A percentile compares a stretch with the other conserved stretches of the same genome.
Conservation (phyloP, 148 eudicot species). For the Nepenthes mirabilis region DNA sequence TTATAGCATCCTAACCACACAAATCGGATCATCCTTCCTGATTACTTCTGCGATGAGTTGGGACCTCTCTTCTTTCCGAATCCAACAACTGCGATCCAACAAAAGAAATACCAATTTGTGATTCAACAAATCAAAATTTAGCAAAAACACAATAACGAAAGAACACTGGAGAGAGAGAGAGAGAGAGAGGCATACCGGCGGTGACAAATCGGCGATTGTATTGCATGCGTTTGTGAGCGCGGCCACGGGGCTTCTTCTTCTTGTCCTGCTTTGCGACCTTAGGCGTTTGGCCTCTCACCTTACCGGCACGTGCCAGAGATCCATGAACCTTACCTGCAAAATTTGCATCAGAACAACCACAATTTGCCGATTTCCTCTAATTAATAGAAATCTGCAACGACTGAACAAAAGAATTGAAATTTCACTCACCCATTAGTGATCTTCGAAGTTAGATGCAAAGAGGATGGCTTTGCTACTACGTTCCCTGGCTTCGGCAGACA, state of each 20-base stretch:
- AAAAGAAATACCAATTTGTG: background rate
- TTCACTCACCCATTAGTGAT: no score
- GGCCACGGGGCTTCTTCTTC: constrained; percentile 93
- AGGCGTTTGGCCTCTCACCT: constrained; percentile 85
- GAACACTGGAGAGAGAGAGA: background rate
- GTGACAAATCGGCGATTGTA: constrained; percentile 89
- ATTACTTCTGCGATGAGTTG: constrained; percentile 55
- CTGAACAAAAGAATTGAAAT: no score
- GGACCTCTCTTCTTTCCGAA: constrained; percentile 70
- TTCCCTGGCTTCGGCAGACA: no score
- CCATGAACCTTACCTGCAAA: constrained; percentile 65
- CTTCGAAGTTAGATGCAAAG: no score
- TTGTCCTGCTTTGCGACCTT: constrained; percentile 83
- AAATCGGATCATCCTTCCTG: background rate
- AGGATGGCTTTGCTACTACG: no score
- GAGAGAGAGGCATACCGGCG: constrained; percentile 32
- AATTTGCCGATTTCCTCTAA: no score
- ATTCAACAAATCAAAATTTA: background rate
- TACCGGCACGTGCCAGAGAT: constrained; percentile 89
- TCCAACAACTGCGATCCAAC: constrained; percentile 38
- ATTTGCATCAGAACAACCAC: background rate
- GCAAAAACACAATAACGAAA: background rate
- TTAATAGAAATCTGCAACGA: no score
- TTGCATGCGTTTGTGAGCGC: constrained; percentile 85
- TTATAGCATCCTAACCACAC: background rate